Base-by-base conservation (phyloP, 352 stramenopile species). In the Elongisporangium anandrum region DNA sequence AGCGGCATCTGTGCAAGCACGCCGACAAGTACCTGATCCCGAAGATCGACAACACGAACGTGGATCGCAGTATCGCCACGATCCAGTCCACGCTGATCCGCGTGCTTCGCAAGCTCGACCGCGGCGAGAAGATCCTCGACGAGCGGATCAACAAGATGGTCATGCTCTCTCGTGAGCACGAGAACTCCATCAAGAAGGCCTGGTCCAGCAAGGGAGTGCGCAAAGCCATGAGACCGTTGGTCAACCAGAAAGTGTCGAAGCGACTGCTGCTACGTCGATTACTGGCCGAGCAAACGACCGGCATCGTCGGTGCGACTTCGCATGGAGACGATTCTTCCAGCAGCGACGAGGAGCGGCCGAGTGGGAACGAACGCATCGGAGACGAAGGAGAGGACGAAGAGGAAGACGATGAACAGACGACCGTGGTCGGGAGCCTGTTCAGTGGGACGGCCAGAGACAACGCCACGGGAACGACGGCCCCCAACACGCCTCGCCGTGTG, bases 41-140 rank as follows among this genome's bases (percentile, higher is more conserved):
- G 8, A 95, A 94, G 63, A 90, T 95, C 48, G 82, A 95, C 69
- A 95, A 95, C 61, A 95, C 86, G 6, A 95, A 95, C 55, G 86
- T 95, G 15, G 86, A 94, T 52, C 82, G 86, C 21, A 92, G 83
- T 60, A 87, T 95, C 24, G 84, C 83, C 19, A 88, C 83, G 7
- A 95, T 95, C 60, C 86, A 94, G 56, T 89, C 84, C 20, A 95
- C 86, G 29, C 69, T 95, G 12, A 77, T 95, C 29, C 86, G 86
- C 41, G 86, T 94, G 49, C 63, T 95, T 50, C 79, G 86, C 10
- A 92, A 92, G 41, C 69, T 90, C 52, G 73, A 93, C 57, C 80
- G 82, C 15, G 85, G 85, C 22, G 84, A 94, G 59, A 73, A 70
- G 20, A 76, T 94, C 50, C 70, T 91, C 41, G 83, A 94, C 53